Base-by-base conservation (phyloP, 2,329 filamentous ascomycete genomes). In the Aphanoascus verrucosus region DNA sequence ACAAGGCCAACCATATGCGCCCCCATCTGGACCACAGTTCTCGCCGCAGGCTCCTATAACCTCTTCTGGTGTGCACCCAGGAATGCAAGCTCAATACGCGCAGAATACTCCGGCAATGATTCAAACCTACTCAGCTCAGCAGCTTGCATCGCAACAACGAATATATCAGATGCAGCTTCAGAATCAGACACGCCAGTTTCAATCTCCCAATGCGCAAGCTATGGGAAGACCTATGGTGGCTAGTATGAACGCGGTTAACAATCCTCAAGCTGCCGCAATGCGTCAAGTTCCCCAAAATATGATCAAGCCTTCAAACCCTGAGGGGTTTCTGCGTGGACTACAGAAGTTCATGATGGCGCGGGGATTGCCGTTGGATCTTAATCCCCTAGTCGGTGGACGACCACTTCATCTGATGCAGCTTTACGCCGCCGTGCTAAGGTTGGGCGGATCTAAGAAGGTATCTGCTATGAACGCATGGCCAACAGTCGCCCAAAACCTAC, bases 161-260 rank as follows among this genome's bases (percentile, higher is more conserved):
- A 72, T 84, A 47, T 91, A 94, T 63, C 87, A 94, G 61, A 86
- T 94, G 81, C 85, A 87, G 56, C 70, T 94, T 50, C 86, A 94
- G 62, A 81, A 85, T 54, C 86, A 90, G 62, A 77, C 85, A 40
- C 82, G 86, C 57, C 81, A 84, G 58, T 74, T 79, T 61, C 67
- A 73, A 58, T 62, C 62, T 56, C 69, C 69, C 44, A 70, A 66
- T 57, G 72, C 69, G 52, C 60, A 64, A 7, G 63, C 69, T 62
- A 61, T 63, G 45, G 64, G 63, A 23, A 67, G 69, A 28, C 65
- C 67, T 2, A 60, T 62, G 41, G 60, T 62, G 44, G 61, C 63
- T 48, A 65, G 64, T 12, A 47, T 31, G 1, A 55, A 52, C 49
- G 62, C 67, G 11, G 67, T 69, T 62, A 56, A 60, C 1, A 72